These are phyloP conservation scores for Herpotrichia juniperi DNA, from an alignment of 2,329 filamentous ascomycete genomes.

Conservation along the genomic window DNA sequence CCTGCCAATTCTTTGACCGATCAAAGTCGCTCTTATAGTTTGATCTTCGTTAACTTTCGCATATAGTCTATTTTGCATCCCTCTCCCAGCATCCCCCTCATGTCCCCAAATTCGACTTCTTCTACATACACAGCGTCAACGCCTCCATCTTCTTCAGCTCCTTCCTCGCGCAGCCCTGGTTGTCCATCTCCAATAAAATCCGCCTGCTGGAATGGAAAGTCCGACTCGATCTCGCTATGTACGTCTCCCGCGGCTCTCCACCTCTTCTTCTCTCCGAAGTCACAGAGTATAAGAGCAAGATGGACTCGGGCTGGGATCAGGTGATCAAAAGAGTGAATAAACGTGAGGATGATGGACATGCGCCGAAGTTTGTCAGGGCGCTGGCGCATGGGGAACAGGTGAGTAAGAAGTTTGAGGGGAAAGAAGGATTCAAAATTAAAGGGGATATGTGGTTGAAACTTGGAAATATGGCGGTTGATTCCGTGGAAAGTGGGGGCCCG, in stretches of 20 bases:
- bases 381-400: constrained; percentile 67
- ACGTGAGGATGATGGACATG: constrained; percentile 78
- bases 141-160: constrained; percentile 73
- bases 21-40: neutral
- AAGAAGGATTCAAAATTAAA: constrained; percentile 56
- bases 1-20: neutral
- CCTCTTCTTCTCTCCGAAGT: constrained; percentile 66
- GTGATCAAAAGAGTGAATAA: constrained; percentile 54
- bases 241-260: constrained; percentile 71
- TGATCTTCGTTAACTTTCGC: neutral
- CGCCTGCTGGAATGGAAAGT: constrained; percentile 84
- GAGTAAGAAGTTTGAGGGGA: constrained; percentile 54
- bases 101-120: constrained; percentile 76
- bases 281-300: constrained; percentile 61
- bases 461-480: constrained; percentile 67
- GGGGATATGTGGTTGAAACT: constrained; percentile 66
- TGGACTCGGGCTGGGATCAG: constrained; percentile 46
- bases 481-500: constrained; percentile 59
- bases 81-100: constrained; percentile 67
- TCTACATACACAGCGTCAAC: constrained; percentile 79
- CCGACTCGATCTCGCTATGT: constrained; percentile 74
- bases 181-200: constrained; percentile 65
- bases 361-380: constrained; percentile 75
- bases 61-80: constrained; percentile 59
- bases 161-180: constrained; percentile 67